Base-by-base conservation (phyloP, 2,329 filamentous ascomycete species). In the Alternaria triticina region DNA sequence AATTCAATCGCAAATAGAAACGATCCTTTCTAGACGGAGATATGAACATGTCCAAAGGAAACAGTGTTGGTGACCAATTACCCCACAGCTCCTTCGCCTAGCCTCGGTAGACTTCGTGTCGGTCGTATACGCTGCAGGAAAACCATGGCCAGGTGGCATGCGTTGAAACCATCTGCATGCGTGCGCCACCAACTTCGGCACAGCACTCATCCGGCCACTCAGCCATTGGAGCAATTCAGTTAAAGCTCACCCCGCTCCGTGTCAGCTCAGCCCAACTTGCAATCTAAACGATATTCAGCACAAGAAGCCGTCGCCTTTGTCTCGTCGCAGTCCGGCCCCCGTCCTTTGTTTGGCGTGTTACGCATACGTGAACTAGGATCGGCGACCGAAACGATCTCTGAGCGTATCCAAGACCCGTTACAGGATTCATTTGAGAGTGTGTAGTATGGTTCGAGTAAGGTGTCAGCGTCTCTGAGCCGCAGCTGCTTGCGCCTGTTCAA, bases 321-420 rank as follows among this genome's bases (percentile, higher is more conserved):
- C 30, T 33, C 30, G 6, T 33, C 30, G 30, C 30, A 33, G 30
- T 33, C 30, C 12, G 30, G 30, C 30, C 12, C 30, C 30, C 30
- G 30, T 33, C 30, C 30, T 7, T 33, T 2, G 30, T 33, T 33
- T 15, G 30, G 3, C 30, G 30, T 36, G 13, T n/a, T 1, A 36
- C 3, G 6, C 13, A 1, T n/a, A 15, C 13, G 33, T n/a, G 6
- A 15, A 36, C 13, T 36, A 7, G 13, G 4, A 36, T 36, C 13
- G 15, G 33, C 6, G 33, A 36, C 33, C 33, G 15, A 36, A n/a
- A n/a, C 33, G 9, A 36, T 36, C 33, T 15, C 3, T 15, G 13
- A n/a, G 13, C 13, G 33, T n/a, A 9, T 3, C 1, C 1, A 4
- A 6, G 3, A n/a, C 3, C 33, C 6, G 4, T 0, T 36, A 0